A percentile compares a stretch with the other conserved stretches of the same genome.
Conservation (phyloP, 768 basidiomycete genomes). For the Pleurotus djamor region DNA sequence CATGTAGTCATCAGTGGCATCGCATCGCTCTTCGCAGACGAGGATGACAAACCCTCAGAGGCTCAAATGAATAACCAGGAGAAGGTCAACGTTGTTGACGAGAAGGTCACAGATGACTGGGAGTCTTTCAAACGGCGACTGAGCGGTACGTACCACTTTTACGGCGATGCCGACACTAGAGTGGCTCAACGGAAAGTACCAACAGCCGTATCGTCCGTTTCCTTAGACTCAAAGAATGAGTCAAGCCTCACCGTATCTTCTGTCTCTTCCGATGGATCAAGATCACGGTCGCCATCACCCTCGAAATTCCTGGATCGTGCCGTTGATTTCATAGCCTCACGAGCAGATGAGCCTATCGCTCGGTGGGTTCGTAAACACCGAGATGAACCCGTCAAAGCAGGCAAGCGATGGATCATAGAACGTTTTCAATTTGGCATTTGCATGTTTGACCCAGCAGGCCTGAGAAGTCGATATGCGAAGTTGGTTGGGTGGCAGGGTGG, state of each 20-base stretch:
- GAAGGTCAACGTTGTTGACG: slow-evolving; percentile 41
- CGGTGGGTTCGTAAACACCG: slow-evolving; percentile 53
- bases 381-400: slow-evolving; percentile 45
- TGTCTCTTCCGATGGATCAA: not conserved
- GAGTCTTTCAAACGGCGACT: slow-evolving; percentile 38
- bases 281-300: slow-evolving; percentile 13
- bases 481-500: slow-evolving; percentile 50
- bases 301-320: slow-evolving; percentile 31
- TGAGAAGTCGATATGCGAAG: slow-evolving; percentile 45
- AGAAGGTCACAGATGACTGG: slow-evolving; percentile 47
- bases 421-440: slow-evolving; percentile 55
- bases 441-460: slow-evolving; percentile 54
- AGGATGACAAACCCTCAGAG: slow-evolving; percentile 24
- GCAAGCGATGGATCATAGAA: slow-evolving; percentile 51
- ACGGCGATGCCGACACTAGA: no score
- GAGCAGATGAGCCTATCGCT: slow-evolving; percentile 40
- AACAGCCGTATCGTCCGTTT: not conserved
- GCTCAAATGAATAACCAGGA: slow-evolving; percentile 39
- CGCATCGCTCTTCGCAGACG: slow-evolving; percentile 44
- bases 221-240: not conserved
- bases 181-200: no score
- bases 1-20: slow-evolving; percentile 58
- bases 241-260: not conserved
- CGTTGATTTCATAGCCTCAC: slow-evolving; percentile 33
- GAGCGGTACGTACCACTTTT: slow-evolving; percentile 13